Evolutionary conservation across 2,329 filamentous ascomycete species (phyloP), one percentile per base, ranked within the genome.

Genomic region (Penicillium thymicola): DNA sequence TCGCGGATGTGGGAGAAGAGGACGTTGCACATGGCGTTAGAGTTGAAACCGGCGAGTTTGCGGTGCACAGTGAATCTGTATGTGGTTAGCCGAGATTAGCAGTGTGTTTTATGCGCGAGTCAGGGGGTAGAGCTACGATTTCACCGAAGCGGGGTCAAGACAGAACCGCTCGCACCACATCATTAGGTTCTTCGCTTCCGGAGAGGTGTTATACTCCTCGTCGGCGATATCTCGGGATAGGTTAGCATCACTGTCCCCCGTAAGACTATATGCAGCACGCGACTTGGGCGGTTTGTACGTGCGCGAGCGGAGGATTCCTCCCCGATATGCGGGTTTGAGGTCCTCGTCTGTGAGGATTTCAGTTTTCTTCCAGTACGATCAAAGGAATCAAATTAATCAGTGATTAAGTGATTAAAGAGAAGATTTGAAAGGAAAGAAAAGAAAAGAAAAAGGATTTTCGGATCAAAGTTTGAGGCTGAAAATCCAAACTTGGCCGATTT

Each of bases 101-200:
- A 42, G 18, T 18, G 13, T 18, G 28, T 23, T 30, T 27, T 16
- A 10, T 14, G 28, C n/a, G 6, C 2, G n/a, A 2, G 11, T 14
- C 47, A 47, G 21, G 5, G 34, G 23, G 16, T 30, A 28, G 18
- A 38, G 30, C 62, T 63, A 76, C 72, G 73, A 75, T 58, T 74
- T 75, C 18, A 75, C 67, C 6, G 65, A 57, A 0, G 72, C 62
- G 3, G 69, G 66, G 46, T 76, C 73, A 2, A 53, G 52, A 52
- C 71, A 74, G 59, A 72, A 76, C 30, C 74, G 67, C 52, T 70
- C 55, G 43, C 72, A 75, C 74, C 73, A 76, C 40, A 63, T 32
- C 37, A 38, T 44, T 13, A 66, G 38, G 27, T 6, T 28, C 21
- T 46, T 21, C 38, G 16, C 23, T 0, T 32, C 37, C 14, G 32